Evolutionary conservation across 2,329 filamentous ascomycete genomes (phyloP).

Genomic region (Penicillium freii): DNA sequence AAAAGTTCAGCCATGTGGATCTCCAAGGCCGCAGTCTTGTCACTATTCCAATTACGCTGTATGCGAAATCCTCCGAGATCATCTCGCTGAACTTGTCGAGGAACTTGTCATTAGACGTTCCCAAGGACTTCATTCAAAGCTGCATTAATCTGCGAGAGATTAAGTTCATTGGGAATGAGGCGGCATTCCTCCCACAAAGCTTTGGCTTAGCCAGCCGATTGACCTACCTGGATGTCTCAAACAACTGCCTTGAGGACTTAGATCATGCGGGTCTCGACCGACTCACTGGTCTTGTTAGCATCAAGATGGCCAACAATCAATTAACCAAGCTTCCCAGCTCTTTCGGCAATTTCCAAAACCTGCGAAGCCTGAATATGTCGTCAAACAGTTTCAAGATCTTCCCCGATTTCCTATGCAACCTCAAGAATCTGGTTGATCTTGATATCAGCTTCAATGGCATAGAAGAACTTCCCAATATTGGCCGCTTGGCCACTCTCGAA

Average conservation of each 20-base stretch:
- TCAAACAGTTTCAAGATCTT: constrained; percentile 89
- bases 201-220: constrained; percentile 76
- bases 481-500: constrained; percentile 75
- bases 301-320: constrained; percentile 92
- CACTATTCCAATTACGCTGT: constrained; percentile 91
- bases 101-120: constrained; percentile 87
- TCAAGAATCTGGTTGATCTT: constrained; percentile 82
- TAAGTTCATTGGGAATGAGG: constrained; percentile 93
- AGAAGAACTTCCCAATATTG: constrained; percentile 72
- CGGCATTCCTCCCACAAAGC: constrained; percentile 78
- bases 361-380: constrained; percentile 85
- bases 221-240: constrained; percentile 89
- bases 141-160: constrained; percentile 91
- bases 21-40: constrained; percentile 85
- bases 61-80: constrained; percentile 87
- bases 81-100: constrained; percentile 91
- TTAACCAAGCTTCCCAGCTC: constrained; percentile 74
- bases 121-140: constrained; percentile 92
- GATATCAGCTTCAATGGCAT: constrained; percentile 98
- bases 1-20: constrained; percentile 93
- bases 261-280: constrained; percentile 79
- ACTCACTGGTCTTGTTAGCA: constrained; percentile 73
- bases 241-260: constrained; percentile 84
- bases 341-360: constrained; percentile 73
- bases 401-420: constrained; percentile 76